These are phyloP conservation scores for Erucastrum elatum DNA, from an alignment of 345 rosid genomes.

Conservation along the genomic window DNA sequence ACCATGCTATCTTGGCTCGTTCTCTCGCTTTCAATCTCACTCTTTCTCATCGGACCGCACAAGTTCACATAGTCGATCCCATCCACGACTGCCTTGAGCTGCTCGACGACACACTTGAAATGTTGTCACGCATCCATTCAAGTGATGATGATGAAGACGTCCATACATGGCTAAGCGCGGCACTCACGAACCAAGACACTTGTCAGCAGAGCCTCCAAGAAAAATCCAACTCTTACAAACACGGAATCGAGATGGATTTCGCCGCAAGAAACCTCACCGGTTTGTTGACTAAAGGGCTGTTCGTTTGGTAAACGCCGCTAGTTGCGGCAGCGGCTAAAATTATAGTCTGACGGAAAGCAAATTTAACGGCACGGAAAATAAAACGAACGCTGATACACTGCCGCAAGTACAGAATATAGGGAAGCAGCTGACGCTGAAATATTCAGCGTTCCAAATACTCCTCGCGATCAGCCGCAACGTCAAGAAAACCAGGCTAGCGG, in stretches of 20 bases:
- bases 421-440: too few species aligned
- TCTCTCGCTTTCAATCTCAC: conserved; percentile 38
- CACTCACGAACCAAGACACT: conserved; percentile 57
- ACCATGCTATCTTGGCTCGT: conserved; percentile 42
- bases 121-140: conserved; percentile 38
- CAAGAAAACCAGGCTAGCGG: too few species aligned
- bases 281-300: conserved; percentile 14
- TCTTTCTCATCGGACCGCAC: conserved; percentile 21
- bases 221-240: background rate
- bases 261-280: conserved; percentile 43
- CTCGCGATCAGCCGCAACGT: too few species aligned
- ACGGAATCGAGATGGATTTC: conserved; percentile 19
- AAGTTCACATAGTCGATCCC: conserved; percentile 15
- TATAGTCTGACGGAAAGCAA: too few species aligned
- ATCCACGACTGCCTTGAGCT: conserved; percentile 52
- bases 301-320: too few species aligned
- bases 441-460: too few species aligned
- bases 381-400: too few species aligned
- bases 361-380: too few species aligned
- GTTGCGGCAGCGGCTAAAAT: too few species aligned
- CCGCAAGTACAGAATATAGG: too few species aligned
- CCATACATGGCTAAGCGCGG: conserved; percentile 60
- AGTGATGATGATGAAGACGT: conserved; percentile 36
- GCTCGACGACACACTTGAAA: conserved; percentile 51
- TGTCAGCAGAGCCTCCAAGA: conserved; percentile 49